These are phyloP conservation scores for Podila epicladia DNA, from an alignment of 192 early-diverging fungal genomes.

Conservation along the genomic window DNA sequence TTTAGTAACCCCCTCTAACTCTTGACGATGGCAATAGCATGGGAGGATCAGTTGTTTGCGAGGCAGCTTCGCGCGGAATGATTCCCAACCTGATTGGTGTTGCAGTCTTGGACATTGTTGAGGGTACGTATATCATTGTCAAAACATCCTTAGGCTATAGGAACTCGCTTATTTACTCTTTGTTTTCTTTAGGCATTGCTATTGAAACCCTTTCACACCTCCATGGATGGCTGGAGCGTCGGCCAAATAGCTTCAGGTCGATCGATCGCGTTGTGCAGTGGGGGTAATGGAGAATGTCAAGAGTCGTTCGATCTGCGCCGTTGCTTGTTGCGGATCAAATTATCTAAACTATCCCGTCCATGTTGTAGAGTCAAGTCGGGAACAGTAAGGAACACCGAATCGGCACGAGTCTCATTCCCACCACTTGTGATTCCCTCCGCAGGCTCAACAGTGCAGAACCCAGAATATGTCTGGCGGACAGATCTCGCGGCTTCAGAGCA, in stretches of 20 bases:
- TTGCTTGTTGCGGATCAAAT: neutral
- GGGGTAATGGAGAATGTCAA: constrained; percentile 51
- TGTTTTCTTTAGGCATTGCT: constrained; percentile 52
- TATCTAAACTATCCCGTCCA: constrained; percentile 2
- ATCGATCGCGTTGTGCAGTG: constrained; percentile 63
- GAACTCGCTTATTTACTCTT: neutral
- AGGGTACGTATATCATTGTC: constrained; percentile 58
- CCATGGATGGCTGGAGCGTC: constrained; percentile 52
- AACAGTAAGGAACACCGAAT: constrained; percentile 70
- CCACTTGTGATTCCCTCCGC: constrained; percentile 59
- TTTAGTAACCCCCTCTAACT: neutral
- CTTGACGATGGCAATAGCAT: constrained; percentile 58
- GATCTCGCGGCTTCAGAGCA: constrained; percentile 67
- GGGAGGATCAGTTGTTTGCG: constrained; percentile 80
- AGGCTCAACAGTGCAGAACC: constrained; percentile 12
- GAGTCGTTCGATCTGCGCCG: neutral
- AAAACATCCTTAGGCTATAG: neutral
- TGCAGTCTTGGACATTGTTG: constrained; percentile 81
- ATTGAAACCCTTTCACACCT: constrained; percentile 65
- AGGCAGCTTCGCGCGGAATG: constrained; percentile 62
- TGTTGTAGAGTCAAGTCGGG: constrained; percentile 63
- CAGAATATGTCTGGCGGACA: constrained; percentile 66
- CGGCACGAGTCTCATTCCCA: constrained; percentile 78
- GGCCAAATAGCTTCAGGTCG: constrained; percentile 59
- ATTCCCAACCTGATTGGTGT: constrained; percentile 67